Conservation (phyloP, 1,284 basidiomycete genomes). For the Somion occarium region DNA sequence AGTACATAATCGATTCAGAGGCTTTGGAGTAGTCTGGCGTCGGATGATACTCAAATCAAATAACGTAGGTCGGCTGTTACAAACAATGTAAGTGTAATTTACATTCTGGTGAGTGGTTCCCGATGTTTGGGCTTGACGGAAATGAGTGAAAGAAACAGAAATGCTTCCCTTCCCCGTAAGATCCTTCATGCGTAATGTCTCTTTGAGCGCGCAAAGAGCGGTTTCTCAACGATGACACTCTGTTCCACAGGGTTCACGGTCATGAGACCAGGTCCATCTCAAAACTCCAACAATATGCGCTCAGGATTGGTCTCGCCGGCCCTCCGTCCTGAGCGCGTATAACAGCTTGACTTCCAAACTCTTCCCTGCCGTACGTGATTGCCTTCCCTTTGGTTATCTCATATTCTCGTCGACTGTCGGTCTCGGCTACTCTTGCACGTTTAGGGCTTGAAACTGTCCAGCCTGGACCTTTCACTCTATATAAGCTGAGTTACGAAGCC, state of each 20-base stretch:
- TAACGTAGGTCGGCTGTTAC: too few relatives aligned
- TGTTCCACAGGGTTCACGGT: neutral
- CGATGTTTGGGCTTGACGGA: neutral
- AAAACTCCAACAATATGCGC: neutral
- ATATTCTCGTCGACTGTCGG: neutral
- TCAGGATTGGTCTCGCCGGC: neutral
- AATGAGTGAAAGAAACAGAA: neutral
- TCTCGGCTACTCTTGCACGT: neutral
- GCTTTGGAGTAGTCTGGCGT: too few relatives aligned
- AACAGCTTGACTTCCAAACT: neutral
- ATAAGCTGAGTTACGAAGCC: neutral
- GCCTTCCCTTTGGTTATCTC: neutral
- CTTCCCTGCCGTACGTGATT: neutral
- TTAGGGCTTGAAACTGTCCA: neutral
- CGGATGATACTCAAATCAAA: too few relatives aligned
- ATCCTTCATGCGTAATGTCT: neutral
- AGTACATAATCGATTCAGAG: too few relatives aligned
- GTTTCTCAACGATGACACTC: neutral
- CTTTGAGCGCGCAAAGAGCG: neutral
- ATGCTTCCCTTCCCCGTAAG: neutral
- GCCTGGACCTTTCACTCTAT: neutral
- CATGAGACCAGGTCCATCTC: neutral
- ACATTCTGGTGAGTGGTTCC: neutral
- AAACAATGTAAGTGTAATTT: too few relatives aligned
- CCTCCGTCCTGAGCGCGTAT: neutral